Base-by-base conservation (phyloP, 345 rosid species). In the Anacardium occidentale region DNA sequence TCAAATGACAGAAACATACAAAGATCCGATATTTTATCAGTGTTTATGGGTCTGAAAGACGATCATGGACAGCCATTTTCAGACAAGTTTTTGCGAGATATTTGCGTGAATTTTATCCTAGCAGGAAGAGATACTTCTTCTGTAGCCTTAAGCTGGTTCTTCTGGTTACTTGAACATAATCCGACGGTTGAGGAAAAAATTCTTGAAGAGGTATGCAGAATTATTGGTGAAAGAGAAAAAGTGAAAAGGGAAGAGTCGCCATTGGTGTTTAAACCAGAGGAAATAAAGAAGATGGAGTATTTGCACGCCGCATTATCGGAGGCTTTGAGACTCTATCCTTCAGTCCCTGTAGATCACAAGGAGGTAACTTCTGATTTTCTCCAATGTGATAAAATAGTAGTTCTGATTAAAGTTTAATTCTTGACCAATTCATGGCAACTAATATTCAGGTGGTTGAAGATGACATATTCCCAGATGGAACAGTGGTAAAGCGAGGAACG, bases 91-190 rank as follows among this genome's bases (percentile, higher is more conserved):
- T 78, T 92, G 76, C 83, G 95, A 5, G 99, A 92, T 77, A 89
- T 95, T 1, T 92, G 99, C 66, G 97, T 95, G 13, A 95, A 92
- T 76, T 91, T 95, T 53, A 95, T 95, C 21, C 91, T 95, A 64
- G 99, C 99, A 20, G 98, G 99, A 25, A 89, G 99, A 80, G 99
- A 95, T 72, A 92, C 99, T 18, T 95, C 98, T 7, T 92, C 99
- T 0, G 99, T 92, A 55, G 98, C 98, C 20, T 12, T 95, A 75
- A 89, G 96, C 75, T 92, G 99, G 99, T 95, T 90, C 64, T 90
- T 90, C 79, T 92, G 99, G 99, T 75, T 95, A 74, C 79, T 95
- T 24, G 87, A 85, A 66, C 76, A 77, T 83, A 86, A 88, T 68
- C 94, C 93, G 0, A 67, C 18, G 0, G 94, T 84, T 2, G 94